Base-by-base conservation (phyloP, 2,329 filamentous ascomycete species). In the Fusarium nodosum region DNA sequence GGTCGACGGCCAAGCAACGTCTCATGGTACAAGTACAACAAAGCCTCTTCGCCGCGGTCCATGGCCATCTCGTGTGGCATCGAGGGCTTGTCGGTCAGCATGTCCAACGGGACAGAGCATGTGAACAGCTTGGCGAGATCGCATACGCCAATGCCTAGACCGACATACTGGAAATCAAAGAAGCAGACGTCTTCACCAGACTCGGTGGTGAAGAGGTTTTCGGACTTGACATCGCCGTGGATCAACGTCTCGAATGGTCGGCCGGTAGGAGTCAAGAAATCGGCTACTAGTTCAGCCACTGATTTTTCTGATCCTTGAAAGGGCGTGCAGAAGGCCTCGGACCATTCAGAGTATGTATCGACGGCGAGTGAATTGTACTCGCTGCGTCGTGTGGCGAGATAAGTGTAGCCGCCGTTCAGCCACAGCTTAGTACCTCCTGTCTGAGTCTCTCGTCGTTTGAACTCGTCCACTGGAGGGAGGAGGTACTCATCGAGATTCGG, bases 121-220 rank as follows among this genome's bases (percentile, higher is more conserved):
- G 89, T 91, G 63, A 91, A 90, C 1, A 91, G 76, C 73, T 91
- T 91, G 3, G 88, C 89, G 0, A 91, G 79, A 74, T 92, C 90
- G 67, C 88, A 89, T 0, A 88, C 88, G 0, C 90, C 89, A 0
- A 91, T 75, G 0, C 90, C 89, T 0, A 90, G 76, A 0, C 90
- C 90, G 0, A 86, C 84, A 68, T 92, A 92, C 69, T 92, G 90
- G 58, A 92, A 92, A 74, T 92, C 90, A 71, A 88, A 91, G 66
- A 92, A 89, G 1, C 87, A 88, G 3, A 89, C 87, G 5, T 79
- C 62, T 3, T 84, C 77, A 1, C 86, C 87, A 0, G 75, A 68
- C 0, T 72, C 60, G 0, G 80, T 87, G 1, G 86, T 87, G 72
- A 91, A 91, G 9, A 91, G 81, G 61, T 92, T 92, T 69, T 91